Evolutionary conservation across 2,329 filamentous ascomycete genomes (phyloP), one percentile per base, ranked within the genome.

Genomic region (Ascochyta lentis): DNA sequence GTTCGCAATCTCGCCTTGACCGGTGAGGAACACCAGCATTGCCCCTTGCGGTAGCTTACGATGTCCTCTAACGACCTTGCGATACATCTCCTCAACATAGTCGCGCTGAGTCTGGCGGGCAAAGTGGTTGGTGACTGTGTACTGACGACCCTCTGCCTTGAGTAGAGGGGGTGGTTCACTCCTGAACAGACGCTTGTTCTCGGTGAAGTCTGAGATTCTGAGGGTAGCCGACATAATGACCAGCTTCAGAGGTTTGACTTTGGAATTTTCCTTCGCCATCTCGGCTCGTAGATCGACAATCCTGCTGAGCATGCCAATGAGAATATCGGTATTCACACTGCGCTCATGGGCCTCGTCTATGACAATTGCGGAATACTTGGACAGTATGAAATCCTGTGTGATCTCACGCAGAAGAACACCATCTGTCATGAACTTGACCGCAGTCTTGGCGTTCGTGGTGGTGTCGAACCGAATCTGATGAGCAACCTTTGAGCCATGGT

Each of bases 371-470:
- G 94, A 97, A 75, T 99, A 99, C 66, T 96, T 96, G 45, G 84
- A 86, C 40, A 99, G 78, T 0, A 91, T 84, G 69, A 98, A 92
- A 71, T 99, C 95, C 62, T 95, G 88, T 0, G 91, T 88, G 49
- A 97, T 89, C 76, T 99, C 95, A 53, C 95, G 88, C 9, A 99
- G 83, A 56, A 99, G 80, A 26, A 99, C 92, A 83, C 95, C 95
- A 75, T 99, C 95, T 0, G 95, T 99, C 93, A 99, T 97, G 78
- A 98, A 99, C 74, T 99, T 99, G 74, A 99, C 86, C 6, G 91
- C 90, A 0, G 95, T 99, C 48, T 92, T 89, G 26, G 87, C 81
- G 44, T 87, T 86, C 1, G 90, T 87, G 0, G 88, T 94, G 45
- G 89, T 92, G 71, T 99, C 95, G 63, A 98, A 99, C 23, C 96